These are phyloP conservation scores for Aspergillus calidoustus DNA, from an alignment of 2,329 filamentous ascomycete species.

Conservation along the genomic window DNA sequence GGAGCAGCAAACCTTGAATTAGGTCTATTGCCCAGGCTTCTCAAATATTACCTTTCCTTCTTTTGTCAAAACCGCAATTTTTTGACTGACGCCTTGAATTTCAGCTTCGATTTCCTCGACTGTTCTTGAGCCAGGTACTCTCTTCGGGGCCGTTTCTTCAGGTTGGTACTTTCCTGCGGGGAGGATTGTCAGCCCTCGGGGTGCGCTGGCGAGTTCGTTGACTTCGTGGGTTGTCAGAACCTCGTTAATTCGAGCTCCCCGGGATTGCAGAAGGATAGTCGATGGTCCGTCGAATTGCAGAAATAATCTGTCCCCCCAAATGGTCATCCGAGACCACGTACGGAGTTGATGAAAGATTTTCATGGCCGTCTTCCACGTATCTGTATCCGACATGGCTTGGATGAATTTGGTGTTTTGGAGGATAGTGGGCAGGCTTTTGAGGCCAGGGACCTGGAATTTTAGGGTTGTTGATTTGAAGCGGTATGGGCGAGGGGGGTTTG, in stretches of 20 bases:
- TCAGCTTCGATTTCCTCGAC: constrained; percentile 37
- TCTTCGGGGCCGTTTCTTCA: constrained; percentile 10
- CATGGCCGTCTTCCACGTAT: constrained; percentile 72
- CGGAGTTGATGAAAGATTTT: constrained; percentile 70
- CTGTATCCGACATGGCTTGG: constrained; percentile 70
- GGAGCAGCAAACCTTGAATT: constrained; percentile 7
- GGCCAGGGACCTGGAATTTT: constrained; percentile 75
- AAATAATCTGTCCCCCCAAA: constrained; percentile 94
- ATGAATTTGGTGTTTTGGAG: constrained; percentile 76
- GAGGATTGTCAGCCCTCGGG: constrained; percentile 70
- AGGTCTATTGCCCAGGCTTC: constrained; percentile 31
- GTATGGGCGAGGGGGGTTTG: constrained; percentile 78
- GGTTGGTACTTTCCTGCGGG: constrained; percentile 49
- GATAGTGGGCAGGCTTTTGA: constrained; percentile 62
- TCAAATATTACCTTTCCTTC: constrained; percentile 72
- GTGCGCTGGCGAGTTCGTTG: constrained; percentile 85
- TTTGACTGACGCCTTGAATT: constrained; percentile 35
- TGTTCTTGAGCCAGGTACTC: constrained; percentile 31
- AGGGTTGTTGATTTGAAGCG: constrained; percentile 79
- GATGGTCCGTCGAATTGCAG: constrained; percentile 85
- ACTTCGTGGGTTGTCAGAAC: constrained; percentile 77
- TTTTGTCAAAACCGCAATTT: constrained; percentile 59
- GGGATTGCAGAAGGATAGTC: constrained; percentile 84
- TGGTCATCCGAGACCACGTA: constrained; percentile 76
- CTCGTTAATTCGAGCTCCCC: constrained; percentile 79